phyloP scores from a whole-genome alignment of 2,329 filamentous ascomycete genomes.

The Fusarium nelsonii region DNA sequence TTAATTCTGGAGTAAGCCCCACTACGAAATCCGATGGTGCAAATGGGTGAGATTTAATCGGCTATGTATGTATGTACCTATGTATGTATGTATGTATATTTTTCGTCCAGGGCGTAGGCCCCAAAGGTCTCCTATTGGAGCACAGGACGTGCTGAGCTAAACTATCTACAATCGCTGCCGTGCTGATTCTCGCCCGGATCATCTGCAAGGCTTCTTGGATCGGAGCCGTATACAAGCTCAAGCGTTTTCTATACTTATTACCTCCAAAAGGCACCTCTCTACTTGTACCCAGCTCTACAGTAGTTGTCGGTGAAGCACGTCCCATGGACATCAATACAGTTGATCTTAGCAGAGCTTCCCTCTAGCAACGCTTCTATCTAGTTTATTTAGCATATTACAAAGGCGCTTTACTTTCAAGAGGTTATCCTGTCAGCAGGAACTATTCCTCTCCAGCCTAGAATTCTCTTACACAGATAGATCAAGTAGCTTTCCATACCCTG shows the following conservation, averaged over 20 bases:
- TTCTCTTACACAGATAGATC: constrained; percentile 24
- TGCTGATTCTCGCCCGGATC: too few relatives aligned
- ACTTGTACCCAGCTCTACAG: constrained; percentile 15
- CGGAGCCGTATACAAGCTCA: too few relatives aligned
- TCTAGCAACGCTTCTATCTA: background rate
- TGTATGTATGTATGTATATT: too few relatives aligned
- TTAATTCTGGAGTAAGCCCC: too few relatives aligned
- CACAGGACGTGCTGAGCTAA: too few relatives aligned
- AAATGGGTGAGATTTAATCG: too few relatives aligned
- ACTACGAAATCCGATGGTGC: too few relatives aligned
- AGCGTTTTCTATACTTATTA: too few relatives aligned
- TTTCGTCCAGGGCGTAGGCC: too few relatives aligned
- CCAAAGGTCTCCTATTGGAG: too few relatives aligned
- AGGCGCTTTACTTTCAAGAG: constrained; percentile 21
- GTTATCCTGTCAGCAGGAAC: constrained; percentile 17
- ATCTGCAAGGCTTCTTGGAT: too few relatives aligned
- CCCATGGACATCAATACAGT: constrained; percentile 16
- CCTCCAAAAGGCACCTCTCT: constrained; percentile 9
- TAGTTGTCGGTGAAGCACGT: constrained; percentile 25
- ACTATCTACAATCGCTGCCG: background rate
- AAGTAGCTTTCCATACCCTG: constrained; percentile 21
- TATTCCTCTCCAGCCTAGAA: constrained; percentile 21
- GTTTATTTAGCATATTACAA: constrained; percentile 2
- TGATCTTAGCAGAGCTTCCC: background rate
- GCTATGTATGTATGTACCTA: too few relatives aligned